Base-by-base conservation (phyloP, 2,329 filamentous ascomycete genomes). In the Zasmidium cellare region DNA sequence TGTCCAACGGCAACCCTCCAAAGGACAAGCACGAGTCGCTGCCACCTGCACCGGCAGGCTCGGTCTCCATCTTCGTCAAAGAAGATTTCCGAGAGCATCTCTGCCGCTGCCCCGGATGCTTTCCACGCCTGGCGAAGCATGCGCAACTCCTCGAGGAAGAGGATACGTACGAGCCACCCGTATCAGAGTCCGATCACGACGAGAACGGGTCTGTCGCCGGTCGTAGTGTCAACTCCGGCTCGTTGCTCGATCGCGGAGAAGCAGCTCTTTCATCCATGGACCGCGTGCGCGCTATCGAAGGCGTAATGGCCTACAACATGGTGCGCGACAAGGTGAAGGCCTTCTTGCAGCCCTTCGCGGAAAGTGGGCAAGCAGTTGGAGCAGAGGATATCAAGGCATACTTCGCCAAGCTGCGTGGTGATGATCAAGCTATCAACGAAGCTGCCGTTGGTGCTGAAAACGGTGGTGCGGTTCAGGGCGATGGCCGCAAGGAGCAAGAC, bases 281-380 rank as follows among this genome's bases (percentile, higher is more conserved):
- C 72, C 89, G 94, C 1, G 93, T 97, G 7, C 84, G 88, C 14
- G 94, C 94, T 3, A 96, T 99, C 56, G 73, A 99, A 74, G 94
- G 94, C 16, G 93, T 96, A 47, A 97, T 97, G 92, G 93, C 92
- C 0, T 99, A 97, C 76, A 97, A 97, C 69, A 89, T 96, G 69
- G 83, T 99, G 59, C 94, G 96, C 71, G 92, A 97, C 70, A 92
- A 93, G 72, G 86, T 99, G n/a, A 96, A 93, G 79, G 87, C 88
- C 0, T 97, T 99, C 73, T 85, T 99, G 69, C 87, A 92, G 75
- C 89, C 96, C 46, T 99, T 96, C 72, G 94, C 94, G 0, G 91
- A 97, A 71, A 96, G 88, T 62, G 93, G 93, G 1, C 80, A 90
- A 74, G 87, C 90, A 0, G 92, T 99, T 20, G 88, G 91, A 1